phyloP scores from a whole-genome alignment of 106 monocot genomes.

The Dendrobium chrysotoxum region DNA sequence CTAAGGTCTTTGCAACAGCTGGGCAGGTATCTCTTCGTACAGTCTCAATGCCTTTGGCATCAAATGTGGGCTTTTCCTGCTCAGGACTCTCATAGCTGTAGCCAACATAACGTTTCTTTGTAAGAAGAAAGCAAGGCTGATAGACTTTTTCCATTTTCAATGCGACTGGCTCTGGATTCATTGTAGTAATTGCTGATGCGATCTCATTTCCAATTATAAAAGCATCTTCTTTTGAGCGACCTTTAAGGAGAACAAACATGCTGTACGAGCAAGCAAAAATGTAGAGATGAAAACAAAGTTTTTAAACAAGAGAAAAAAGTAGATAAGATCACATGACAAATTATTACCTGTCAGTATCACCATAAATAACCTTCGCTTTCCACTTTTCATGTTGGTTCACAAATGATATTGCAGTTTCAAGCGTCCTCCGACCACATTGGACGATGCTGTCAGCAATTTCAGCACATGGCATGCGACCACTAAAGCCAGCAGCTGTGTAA shows the following conservation, averaged over 20 bases:
- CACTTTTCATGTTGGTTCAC: slow-evolving; percentile 69
- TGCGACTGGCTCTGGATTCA: slow-evolving; percentile 89
- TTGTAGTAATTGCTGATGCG: slow-evolving; percentile 68
- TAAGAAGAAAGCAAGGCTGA: slow-evolving; percentile 85
- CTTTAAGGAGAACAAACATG: slow-evolving; percentile 94
- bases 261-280: slow-evolving; percentile 31
- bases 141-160: slow-evolving; percentile 94
- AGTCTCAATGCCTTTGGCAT: slow-evolving; percentile 97
- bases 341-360: slow-evolving; percentile 90
- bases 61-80: slow-evolving; percentile 67
- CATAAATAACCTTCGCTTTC: slow-evolving; percentile 93
- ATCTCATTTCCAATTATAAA: slow-evolving; percentile 95
- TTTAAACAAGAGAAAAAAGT: not conserved
- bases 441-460: slow-evolving; percentile 99
- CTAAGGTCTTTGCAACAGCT: slow-evolving; percentile 85
- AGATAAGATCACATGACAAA: not conserved
- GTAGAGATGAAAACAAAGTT: not conserved
- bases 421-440: slow-evolving; percentile 89
- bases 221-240: slow-evolving; percentile 63
- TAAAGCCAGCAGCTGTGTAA: slow-evolving; percentile 98
- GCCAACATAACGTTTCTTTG: slow-evolving; percentile 99
- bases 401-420: slow-evolving; percentile 83
- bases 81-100: slow-evolving; percentile 80
- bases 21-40: slow-evolving; percentile 92
- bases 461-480: slow-evolving; percentile 97